phyloP scores from a whole-genome alignment of 2,329 filamentous ascomycete genomes.

The Pseudocercospora eumusae region DNA sequence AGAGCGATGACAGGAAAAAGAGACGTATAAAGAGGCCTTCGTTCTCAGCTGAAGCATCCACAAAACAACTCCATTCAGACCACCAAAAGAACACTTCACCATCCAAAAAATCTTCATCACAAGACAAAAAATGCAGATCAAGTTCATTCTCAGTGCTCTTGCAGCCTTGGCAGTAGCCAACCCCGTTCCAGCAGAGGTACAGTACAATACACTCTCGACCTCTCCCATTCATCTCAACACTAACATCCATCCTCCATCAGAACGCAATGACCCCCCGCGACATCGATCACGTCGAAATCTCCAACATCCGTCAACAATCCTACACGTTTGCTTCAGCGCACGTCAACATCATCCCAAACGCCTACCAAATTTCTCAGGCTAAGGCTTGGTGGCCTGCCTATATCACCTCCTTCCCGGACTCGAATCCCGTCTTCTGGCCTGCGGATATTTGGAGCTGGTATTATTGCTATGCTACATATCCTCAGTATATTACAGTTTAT shows the following conservation, averaged over 20 bases:
- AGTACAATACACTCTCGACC: background rate
- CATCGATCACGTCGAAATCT: background rate
- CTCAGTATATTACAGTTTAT: background rate
- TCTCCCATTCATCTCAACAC: background rate
- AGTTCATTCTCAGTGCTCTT: background rate
- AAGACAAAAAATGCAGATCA: conserved; percentile 3
- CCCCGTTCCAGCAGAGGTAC: background rate
- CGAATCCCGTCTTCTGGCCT: background rate
- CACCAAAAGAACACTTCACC: background rate
- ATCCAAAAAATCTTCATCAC: background rate
- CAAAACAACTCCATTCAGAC: background rate
- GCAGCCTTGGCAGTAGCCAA: background rate
- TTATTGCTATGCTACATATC: background rate
- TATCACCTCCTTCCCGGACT: background rate
- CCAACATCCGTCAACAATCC: background rate
- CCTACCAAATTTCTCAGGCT: background rate
- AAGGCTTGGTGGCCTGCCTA: background rate
- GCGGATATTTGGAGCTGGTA: background rate
- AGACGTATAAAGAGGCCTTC: background rate
- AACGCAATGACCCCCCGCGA: background rate
- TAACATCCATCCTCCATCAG: background rate
- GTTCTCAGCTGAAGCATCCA: background rate
- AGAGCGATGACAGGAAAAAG: background rate
- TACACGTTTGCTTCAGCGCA: background rate
- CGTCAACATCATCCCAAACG: background rate